Conservation (phyloP, 225 moss, liverwort and hornwort species). For the Takakia lepidozioides region DNA sequence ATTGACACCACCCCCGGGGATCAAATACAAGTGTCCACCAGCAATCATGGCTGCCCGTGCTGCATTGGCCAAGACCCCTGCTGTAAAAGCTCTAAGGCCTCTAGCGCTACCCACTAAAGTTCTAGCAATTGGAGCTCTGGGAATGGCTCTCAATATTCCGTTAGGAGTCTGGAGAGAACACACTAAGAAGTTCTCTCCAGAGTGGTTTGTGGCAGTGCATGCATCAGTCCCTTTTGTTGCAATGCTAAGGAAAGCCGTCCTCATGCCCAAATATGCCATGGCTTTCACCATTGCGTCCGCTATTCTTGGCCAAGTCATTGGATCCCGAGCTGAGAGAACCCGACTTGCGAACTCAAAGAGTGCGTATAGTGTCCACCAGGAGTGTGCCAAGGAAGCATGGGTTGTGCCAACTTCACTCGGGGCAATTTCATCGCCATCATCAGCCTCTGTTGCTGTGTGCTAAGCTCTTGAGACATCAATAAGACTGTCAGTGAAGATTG, state of each 20-base stretch:
- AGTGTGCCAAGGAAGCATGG: too few species aligned
- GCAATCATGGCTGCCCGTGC: slow-evolving; percentile 3
- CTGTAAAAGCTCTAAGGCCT: slow-evolving; percentile 2
- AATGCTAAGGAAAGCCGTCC: slow-evolving; percentile 5
- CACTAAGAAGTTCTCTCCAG: slow-evolving; percentile 5
- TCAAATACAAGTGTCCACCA: slow-evolving; percentile 4
- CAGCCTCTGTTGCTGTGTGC: too few species aligned
- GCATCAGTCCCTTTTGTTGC: slow-evolving; percentile 6
- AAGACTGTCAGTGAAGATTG: too few species aligned
- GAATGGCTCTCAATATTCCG: slow-evolving; percentile 4
- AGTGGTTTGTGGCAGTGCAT: slow-evolving; percentile 7
- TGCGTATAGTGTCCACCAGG: too few species aligned
- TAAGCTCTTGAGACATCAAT: too few species aligned
- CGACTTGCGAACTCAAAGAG: too few species aligned
- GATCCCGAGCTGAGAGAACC: slow-evolving; percentile 1
- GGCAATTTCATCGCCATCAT: too few species aligned
- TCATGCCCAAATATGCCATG: slow-evolving; percentile 8
- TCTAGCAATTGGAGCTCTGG: slow-evolving; percentile 3
- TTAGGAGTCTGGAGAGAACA: slow-evolving; percentile 9
- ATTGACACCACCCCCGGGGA: background rate
- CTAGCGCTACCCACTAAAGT: slow-evolving; percentile 4
- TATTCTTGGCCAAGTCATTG: slow-evolving; percentile 1
- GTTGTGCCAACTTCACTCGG: too few species aligned
- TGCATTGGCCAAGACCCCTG: slow-evolving; percentile 3
- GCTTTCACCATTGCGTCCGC: slow-evolving; percentile 4